Conservation (phyloP, 176 grass and related monocot species). For the Dendrocalamus sinicus region DNA sequence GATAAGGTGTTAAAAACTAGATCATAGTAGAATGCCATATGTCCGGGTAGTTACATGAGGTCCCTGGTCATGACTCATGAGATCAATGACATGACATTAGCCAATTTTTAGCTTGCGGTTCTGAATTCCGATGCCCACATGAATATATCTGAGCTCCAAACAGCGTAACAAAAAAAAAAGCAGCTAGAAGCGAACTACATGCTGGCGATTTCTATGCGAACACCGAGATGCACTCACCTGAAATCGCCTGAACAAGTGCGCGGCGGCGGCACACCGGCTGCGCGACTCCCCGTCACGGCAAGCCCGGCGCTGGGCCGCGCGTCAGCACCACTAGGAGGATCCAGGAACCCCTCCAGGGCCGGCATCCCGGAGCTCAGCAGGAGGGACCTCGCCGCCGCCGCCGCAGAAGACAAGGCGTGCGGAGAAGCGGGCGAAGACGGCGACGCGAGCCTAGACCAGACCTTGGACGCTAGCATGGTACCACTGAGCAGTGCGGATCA, state of each 20-base stretch:
- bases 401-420: neutral
- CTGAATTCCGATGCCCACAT: neutral
- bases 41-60: neutral
- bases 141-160: constrained; percentile 1
- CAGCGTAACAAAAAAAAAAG: neutral
- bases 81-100: neutral
- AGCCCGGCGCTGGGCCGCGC: neutral
- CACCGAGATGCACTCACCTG: constrained; percentile 19
- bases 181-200: neutral
- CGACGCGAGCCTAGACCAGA: constrained; percentile 43
- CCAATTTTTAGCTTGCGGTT: neutral
- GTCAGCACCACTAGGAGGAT: neutral
- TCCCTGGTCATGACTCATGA: neutral
- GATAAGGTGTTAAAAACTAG: neutral
- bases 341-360: neutral
- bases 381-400: constrained; percentile 19
- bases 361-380: constrained; percentile 29
- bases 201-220: neutral
- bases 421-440: constrained; percentile 7
- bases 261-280: neutral
- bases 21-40: neutral
- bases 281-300: neutral
- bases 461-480: constrained; percentile 46
- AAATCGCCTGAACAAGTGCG: constrained; percentile 21
- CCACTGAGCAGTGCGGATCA: neutral